Percentiles rank a stretch among this genome's conserved stretches.
Evolutionary conservation across 2,329 filamentous ascomycete genomes (phyloP).

Genomic region (Monosporascus sp.): DNA sequence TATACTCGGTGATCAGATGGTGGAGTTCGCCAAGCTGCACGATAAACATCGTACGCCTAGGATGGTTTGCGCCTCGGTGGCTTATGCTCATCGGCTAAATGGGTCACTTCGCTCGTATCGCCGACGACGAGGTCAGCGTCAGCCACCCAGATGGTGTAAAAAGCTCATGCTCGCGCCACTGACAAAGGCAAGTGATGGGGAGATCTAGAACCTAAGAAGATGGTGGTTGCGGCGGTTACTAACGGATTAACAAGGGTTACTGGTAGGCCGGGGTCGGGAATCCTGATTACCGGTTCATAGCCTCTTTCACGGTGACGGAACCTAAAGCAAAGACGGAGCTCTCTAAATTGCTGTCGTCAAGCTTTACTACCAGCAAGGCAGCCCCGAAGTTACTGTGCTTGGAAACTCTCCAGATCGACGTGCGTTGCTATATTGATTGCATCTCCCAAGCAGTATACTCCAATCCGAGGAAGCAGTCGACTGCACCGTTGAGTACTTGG

Average conservation of each 20-base stretch:
- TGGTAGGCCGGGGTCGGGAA: conserved; percentile 31
- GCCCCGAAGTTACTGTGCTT: too few relatives aligned
- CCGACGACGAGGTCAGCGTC: conserved; percentile 37
- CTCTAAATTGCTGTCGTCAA: conserved; percentile 26
- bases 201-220: not conserved
- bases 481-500: conserved; percentile 8
- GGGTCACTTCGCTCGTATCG: conserved; percentile 37
- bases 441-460: conserved; percentile 16
- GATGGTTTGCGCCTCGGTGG: not conserved
- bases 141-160: conserved; percentile 34
- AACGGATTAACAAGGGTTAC: conserved; percentile 9
- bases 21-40: conserved; percentile 29
- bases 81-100: not conserved
- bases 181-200: conserved; percentile 21
- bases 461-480: conserved; percentile 14
- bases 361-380: conserved; percentile 13
- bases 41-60: conserved; percentile 29
- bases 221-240: not conserved
- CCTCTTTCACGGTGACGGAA: conserved; percentile 32
- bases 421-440: not conserved
- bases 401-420: not conserved
- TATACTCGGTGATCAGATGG: conserved; percentile 31
- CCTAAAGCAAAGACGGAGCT: conserved; percentile 28
- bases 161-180: conserved; percentile 28
- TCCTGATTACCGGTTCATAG: conserved; percentile 34